Base-by-base conservation (phyloP, 306 rosid species). In the Vigna angularis region DNA sequence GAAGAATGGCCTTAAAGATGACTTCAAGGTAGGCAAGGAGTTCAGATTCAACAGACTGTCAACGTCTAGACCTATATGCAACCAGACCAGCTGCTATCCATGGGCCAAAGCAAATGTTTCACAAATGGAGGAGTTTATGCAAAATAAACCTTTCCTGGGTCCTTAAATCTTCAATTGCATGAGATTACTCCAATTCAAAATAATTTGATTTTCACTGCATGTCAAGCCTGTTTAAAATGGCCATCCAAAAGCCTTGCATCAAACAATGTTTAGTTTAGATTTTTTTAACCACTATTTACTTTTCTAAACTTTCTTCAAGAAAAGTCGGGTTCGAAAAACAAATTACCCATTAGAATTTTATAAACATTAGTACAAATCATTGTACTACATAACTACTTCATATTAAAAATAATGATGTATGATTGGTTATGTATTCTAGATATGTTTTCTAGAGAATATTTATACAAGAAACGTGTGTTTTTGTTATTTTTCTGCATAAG, bases 151-250 rank as follows among this genome's bases (percentile, higher is more conserved):
- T 64, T 12, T 64, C 49, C 4, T n/a, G 49, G 28, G 18, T 9
- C 28, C 69, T 34, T n/a, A 64, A 64, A 64, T 64, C 28, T 14
- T 24, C 24, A 64, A 64, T 11, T 64, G 69, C 48, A 64, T 16
- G 68, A 15, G 68, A 62, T 7, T 44, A 62, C 20, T 16, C 47
- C 13, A 15, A 16, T 32, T 62, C 47, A 62, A 62, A 11, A 16
- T 62, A 15, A 15, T 32, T 16, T 16, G 42, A 4, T 1, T 36
- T 63, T 5, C 4, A 3, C 69, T 63, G 18, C 48, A 63, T 32
- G 15, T 34, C 26, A 63, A 63, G 49, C 5, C 8, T 63, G 69
- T 63, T 13, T 16, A 16, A 7, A 63, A 34, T 63, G 48, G 47
- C 6, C 36, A 28, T n/a, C 26, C 34, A 30, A 30, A 30, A 30